Conservation (phyloP, 169 alveolate genomes). For the Fabrea salina region DNA sequence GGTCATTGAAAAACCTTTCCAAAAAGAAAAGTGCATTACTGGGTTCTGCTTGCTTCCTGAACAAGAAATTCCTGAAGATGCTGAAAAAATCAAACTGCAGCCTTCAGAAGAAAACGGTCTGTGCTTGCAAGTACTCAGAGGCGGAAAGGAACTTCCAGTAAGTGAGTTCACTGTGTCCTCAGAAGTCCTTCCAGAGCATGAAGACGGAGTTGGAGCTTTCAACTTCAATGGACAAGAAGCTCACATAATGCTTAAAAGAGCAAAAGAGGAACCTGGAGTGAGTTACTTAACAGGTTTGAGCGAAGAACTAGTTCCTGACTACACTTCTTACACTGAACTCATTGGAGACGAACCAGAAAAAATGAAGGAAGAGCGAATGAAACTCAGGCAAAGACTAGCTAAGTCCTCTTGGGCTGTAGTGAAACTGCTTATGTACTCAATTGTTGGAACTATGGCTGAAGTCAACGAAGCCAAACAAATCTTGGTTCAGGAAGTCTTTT, state of each 20-base stretch:
- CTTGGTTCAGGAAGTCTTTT: slow-evolving; percentile 9
- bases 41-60: neutral
- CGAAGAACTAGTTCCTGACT: neutral
- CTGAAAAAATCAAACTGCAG: neutral
- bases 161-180: neutral
- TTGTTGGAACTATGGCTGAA: neutral
- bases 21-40: slow-evolving; percentile 6
- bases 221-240: neutral
- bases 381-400: slow-evolving; percentile 9
- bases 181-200: neutral
- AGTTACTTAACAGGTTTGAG: neutral
- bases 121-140: neutral
- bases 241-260: neutral
- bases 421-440: slow-evolving; percentile 14
- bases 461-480: neutral
- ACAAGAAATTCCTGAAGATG: neutral
- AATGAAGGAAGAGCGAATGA: neutral
- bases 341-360: neutral
- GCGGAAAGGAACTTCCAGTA: neutral
- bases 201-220: neutral
- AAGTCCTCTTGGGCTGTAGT: slow-evolving; percentile 20
- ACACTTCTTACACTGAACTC: neutral
- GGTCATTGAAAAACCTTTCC: neutral
- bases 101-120: neutral
- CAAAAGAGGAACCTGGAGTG: neutral